These are phyloP conservation scores for Phytophthora lateralis DNA, from an alignment of 352 stramenopile genomes.

Conservation along the genomic window DNA sequence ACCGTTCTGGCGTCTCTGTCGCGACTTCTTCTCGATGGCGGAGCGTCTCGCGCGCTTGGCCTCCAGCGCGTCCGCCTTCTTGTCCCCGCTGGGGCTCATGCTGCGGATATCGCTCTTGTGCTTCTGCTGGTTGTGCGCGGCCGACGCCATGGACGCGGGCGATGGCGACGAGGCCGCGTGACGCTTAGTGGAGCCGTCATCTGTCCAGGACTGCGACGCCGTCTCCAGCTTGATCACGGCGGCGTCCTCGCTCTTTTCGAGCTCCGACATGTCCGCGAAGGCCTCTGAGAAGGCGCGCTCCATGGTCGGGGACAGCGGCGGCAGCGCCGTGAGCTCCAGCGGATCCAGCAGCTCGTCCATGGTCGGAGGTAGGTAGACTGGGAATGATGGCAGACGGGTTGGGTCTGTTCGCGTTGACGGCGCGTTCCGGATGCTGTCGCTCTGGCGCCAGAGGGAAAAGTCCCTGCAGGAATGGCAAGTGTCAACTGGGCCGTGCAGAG, in stretches of 20 bases:
- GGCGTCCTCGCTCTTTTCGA: conserved; percentile 19
- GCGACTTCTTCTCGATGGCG: conserved; percentile 69
- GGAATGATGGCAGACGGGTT: conserved; percentile 20
- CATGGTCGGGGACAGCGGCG: conserved; percentile 40
- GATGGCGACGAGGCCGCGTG: conserved; percentile 10
- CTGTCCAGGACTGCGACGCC: background rate
- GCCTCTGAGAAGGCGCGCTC: conserved; percentile 38
- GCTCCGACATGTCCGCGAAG: conserved; percentile 39
- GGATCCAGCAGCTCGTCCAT: conserved; percentile 22
- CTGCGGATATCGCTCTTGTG: conserved; percentile 25
- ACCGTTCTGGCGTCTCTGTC: conserved; percentile 35
- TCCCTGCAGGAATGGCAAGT: conserved; percentile 20
- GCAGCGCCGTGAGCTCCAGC: conserved; percentile 32
- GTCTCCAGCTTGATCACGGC: conserved; percentile 27
- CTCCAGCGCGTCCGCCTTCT: conserved; percentile 30
- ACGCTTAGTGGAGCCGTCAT: no score
- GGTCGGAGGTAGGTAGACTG: background rate
- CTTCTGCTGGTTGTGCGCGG: conserved; percentile 47
- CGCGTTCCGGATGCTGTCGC: no score
- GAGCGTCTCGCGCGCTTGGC: conserved; percentile 53
- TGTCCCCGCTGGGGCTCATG: conserved; percentile 33
- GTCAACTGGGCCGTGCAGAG: conserved; percentile 13
- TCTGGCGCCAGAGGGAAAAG: conserved; percentile 50
- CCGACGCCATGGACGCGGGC: conserved; percentile 36
- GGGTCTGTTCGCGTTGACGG: no score